Conservation (phyloP, 1,284 basidiomycete genomes). For the Sporisorium iseilematis-ciliati region DNA sequence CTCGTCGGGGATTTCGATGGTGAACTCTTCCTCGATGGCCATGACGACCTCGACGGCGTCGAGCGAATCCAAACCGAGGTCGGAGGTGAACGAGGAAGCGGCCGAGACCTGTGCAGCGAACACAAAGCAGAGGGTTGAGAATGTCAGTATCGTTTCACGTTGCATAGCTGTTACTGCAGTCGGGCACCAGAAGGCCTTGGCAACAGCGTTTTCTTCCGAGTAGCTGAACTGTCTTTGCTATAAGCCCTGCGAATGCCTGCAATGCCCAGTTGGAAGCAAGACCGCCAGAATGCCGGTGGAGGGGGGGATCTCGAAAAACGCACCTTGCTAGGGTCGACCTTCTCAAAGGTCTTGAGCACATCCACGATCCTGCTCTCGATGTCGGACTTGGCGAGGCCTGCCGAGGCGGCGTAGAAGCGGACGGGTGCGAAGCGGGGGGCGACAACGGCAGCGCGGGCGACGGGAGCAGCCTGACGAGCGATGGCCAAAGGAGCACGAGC, state of each 20-base stretch:
- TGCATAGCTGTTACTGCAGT: too few relatives aligned
- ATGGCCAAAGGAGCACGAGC: slow-evolving; percentile 44
- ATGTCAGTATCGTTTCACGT: slow-evolving; percentile 18
- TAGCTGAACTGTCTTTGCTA: not conserved
- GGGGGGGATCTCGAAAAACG: slow-evolving; percentile 6
- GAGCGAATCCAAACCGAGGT: slow-evolving; percentile 95
- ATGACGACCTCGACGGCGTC: slow-evolving; percentile 99
- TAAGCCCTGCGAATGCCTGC: not conserved
- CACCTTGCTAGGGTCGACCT: slow-evolving; percentile 83
- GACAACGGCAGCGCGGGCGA: slow-evolving; percentile 51
- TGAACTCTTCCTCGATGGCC: slow-evolving; percentile 95
- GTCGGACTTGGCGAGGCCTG: slow-evolving; percentile 79
- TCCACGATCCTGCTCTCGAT: slow-evolving; percentile 87
- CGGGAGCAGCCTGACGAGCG: slow-evolving; percentile 35
- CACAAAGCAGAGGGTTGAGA: not conserved
- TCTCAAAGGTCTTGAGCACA: slow-evolving; percentile 94
- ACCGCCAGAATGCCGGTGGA: not conserved
- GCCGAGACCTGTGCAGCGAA: slow-evolving; percentile 77
- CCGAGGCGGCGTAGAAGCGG: slow-evolving; percentile 80
- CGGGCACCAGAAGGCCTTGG: too few relatives aligned
- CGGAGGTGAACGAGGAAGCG: slow-evolving; percentile 82
- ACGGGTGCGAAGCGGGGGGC: slow-evolving; percentile 50
- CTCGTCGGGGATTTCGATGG: slow-evolving; percentile 88
- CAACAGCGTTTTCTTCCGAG: too few relatives aligned
- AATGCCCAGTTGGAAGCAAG: not conserved